Percentiles rank a stretch among this genome's conserved stretches.
phyloP scores from a whole-genome alignment of 805 yeast genomes.

The Candida sonorensis region DNA sequence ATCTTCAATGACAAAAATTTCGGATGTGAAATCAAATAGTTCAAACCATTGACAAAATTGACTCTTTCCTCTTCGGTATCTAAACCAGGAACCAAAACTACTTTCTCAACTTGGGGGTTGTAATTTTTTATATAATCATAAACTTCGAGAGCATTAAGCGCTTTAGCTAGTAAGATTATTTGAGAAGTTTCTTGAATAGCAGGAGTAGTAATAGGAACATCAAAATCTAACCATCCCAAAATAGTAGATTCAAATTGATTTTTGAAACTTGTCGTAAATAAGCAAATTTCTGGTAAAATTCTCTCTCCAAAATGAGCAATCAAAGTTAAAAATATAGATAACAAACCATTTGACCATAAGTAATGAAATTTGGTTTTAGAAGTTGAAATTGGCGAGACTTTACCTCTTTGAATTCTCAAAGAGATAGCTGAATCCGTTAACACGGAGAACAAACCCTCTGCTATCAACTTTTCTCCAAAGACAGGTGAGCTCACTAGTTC shows the following conservation, averaged over 20 bases:
- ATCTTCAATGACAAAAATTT: slow-evolving; percentile 70
- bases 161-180: slow-evolving; percentile 54
- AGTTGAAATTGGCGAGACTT: slow-evolving; percentile 41
- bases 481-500: slow-evolving; percentile 56
- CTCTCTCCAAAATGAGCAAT: slow-evolving; percentile 57
- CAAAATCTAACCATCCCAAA: slow-evolving; percentile 52
- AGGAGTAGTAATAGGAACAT: slow-evolving; percentile 42
- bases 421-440: slow-evolving; percentile 74
- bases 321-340: slow-evolving; percentile 58
- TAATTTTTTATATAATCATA: slow-evolving; percentile 34
- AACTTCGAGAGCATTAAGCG: slow-evolving; percentile 47
- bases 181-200: slow-evolving; percentile 62
- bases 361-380: slow-evolving; percentile 50
- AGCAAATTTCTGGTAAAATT: slow-evolving; percentile 56
- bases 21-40: slow-evolving; percentile 78
- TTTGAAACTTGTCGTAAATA: slow-evolving; percentile 55
- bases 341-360: slow-evolving; percentile 81
- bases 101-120: slow-evolving; percentile 11
- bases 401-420: slow-evolving; percentile 57
- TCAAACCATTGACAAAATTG: slow-evolving; percentile 55
- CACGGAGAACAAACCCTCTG: slow-evolving; percentile 58
- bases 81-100: slow-evolving; percentile 45
- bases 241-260: slow-evolving; percentile 61
- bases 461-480: slow-evolving; percentile 61
- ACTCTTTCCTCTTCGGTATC: slow-evolving; percentile 53